Evolutionary conservation across 768 basidiomycete species (phyloP).

Genomic region (Tricholoma terreum): DNA sequence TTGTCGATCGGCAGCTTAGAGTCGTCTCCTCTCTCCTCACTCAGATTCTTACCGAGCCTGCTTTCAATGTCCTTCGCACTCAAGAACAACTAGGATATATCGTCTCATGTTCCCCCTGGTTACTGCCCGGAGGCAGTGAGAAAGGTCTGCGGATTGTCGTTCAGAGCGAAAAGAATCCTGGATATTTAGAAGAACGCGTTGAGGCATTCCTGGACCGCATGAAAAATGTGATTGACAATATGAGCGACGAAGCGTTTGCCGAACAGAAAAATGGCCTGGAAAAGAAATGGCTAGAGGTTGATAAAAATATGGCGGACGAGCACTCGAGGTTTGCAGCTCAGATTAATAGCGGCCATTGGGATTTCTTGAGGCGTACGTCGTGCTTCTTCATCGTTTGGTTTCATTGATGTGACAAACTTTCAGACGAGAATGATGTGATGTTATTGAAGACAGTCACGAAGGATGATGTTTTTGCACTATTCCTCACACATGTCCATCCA

Average conservation of each 20-base stretch:
- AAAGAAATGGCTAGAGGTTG: slow-evolving; percentile 78
- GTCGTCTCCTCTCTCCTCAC: slow-evolving; percentile 68
- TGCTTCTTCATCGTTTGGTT: not conserved
- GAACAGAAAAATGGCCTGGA: slow-evolving; percentile 77
- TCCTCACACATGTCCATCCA: slow-evolving; percentile 67
- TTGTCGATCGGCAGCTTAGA: slow-evolving; percentile 60
- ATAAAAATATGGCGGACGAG: slow-evolving; percentile 90
- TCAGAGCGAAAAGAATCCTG: slow-evolving; percentile 82
- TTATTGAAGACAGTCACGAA: slow-evolving; percentile 65
- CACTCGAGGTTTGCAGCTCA: slow-evolving; percentile 61
- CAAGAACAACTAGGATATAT: slow-evolving; percentile 96
- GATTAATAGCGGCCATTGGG: slow-evolving; percentile 76
- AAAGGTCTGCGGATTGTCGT: slow-evolving; percentile 80
- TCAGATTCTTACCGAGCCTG: slow-evolving; percentile 87
- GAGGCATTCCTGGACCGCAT: slow-evolving; percentile 83
- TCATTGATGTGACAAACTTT: slow-evolving; percentile 9
- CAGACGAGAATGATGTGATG: slow-evolving; percentile 74
- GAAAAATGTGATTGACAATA: slow-evolving; percentile 61
- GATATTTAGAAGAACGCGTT: slow-evolving; percentile 81
- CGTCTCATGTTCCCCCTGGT: slow-evolving; percentile 61
- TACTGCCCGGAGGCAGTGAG: slow-evolving; percentile 60
- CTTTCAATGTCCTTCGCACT: slow-evolving; percentile 88
- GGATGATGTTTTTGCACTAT: slow-evolving; percentile 69
- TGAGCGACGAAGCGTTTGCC: slow-evolving; percentile 70
- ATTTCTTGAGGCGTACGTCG: slow-evolving; percentile 79